Evolutionary conservation across 768 basidiomycete species (phyloP), one percentile per base, ranked within the genome.

Genomic region (Boletus patriciae): DNA sequence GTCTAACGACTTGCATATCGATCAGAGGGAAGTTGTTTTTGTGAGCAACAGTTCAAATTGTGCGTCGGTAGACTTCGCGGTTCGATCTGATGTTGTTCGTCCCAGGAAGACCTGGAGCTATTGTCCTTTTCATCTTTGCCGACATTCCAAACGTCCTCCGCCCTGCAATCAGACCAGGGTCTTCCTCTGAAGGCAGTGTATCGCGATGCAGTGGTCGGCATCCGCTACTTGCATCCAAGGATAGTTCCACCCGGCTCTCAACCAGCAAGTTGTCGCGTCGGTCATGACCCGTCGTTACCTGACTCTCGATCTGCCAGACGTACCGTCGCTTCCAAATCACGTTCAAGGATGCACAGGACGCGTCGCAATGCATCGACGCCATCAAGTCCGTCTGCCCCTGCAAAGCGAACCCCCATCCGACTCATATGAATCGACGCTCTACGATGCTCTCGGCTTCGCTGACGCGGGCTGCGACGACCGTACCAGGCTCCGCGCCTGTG

Each of bases 171-270:
- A 44, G 73, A 74, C 13, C 84, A 87, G 61, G 80, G 81, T 23
- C 76, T 87, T 31, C 88, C 90, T n/a, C 72, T 92, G 42, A 91
- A 90, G 69, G 90, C 88, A 9, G 88, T 92, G 11, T 89, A 88
- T 67, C 84, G 87, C 23, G 89, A 87, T 53, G 76, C 80, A 5
- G 76, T 86, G 0, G 86, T 91, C 27, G 90, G 90, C 13, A 80
- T 92, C 44, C 84, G 90, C 23, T 92, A 92, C 63, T 73, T 90
- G 34, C 77, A 87, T 59, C 79, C 80, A 27, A 76, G 74, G 31
- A 76, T 58, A 13, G 42, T 64, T 6, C 62, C 66, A 10, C 62
- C 64, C 18, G 69, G 69, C 44, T 62, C 62, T 40, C 62, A 60
- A n/a, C 71, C 73, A 50, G 77, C 73, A 62, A 56, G 71, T 67